A percentile compares a stretch with the other conserved stretches of the same genome.
phyloP scores from a whole-genome alignment of 2,329 filamentous ascomycete species.

The Epichloe brachyelytri region DNA sequence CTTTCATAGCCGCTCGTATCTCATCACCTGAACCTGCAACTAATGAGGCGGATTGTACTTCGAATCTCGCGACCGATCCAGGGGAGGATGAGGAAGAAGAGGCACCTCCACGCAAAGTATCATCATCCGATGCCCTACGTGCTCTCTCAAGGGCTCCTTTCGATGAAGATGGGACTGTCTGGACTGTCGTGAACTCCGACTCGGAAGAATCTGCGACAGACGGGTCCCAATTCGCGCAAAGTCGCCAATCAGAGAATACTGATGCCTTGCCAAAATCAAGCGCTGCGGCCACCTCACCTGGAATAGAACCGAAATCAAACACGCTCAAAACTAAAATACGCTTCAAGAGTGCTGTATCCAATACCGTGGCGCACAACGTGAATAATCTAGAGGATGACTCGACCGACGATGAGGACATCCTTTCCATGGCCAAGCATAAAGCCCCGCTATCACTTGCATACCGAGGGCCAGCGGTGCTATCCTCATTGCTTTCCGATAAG shows the following conservation, averaged over 20 bases:
- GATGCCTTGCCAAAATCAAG: background rate
- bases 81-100: conserved; percentile 28
- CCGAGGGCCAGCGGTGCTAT: background rate
- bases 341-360: no score
- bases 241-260: no score
- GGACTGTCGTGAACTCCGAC: conserved; percentile 33
- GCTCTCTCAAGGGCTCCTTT: conserved; percentile 37
- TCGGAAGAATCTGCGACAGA: conserved; percentile 13
- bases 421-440: conserved; percentile 23
- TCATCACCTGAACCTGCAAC: conserved; percentile 13
- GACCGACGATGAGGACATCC: conserved; percentile 28
- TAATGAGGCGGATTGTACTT: conserved; percentile 16
- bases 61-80: conserved; percentile 24
- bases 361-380: background rate
- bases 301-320: background rate
- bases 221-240: background rate
- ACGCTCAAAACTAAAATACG: background rate
- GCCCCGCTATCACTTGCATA: background rate
- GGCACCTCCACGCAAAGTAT: conserved; percentile 37
- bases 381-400: conserved; percentile 18
- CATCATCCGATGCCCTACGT: conserved; percentile 41
- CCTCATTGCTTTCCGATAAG: conserved; percentile 14
- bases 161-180: conserved; percentile 34
- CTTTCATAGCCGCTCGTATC: conserved; percentile 17
- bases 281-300: background rate